Evolutionary conservation across 2,329 filamentous ascomycete species (phyloP).

Genomic region (Beauveria rudraprayagi): DNA sequence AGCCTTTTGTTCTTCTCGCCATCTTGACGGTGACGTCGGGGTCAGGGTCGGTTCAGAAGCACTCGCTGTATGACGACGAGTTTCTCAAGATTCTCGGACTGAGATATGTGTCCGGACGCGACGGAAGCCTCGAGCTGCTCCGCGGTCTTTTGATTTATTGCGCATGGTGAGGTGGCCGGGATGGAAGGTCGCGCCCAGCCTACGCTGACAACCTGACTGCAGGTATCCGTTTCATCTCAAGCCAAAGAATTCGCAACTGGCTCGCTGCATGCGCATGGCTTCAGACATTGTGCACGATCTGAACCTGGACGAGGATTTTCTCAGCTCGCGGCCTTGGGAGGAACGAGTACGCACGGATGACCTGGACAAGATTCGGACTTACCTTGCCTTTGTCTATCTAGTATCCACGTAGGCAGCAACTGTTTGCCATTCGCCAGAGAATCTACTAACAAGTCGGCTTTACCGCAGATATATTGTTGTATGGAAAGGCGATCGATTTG

Average conservation of each 20-base stretch:
- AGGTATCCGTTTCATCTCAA: slow-evolving; percentile 11
- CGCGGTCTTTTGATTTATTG: slow-evolving; percentile 5
- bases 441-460: not conserved
- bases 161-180: not conserved
- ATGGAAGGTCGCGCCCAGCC: not conserved
- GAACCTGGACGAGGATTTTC: slow-evolving; percentile 1
- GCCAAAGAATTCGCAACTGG: slow-evolving; percentile 4
- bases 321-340: not conserved
- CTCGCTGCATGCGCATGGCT: slow-evolving; percentile 7
- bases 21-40: slow-evolving; percentile 8
- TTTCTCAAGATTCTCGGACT: slow-evolving; percentile 6
- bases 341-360: not conserved
- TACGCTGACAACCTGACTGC: not conserved
- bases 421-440: not conserved
- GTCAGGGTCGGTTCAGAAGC: not conserved
- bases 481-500: slow-evolving; percentile 2
- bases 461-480: not conserved
- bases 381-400: slow-evolving; percentile 6
- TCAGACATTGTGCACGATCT: slow-evolving; percentile 7
- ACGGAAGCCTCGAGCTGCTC: slow-evolving; percentile 2
- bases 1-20: slow-evolving; percentile 9
- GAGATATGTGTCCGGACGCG: slow-evolving; percentile 5
- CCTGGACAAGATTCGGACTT: slow-evolving; percentile 1
- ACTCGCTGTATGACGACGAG: slow-evolving; percentile 9
- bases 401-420: slow-evolving; percentile 2